phyloP scores from a whole-genome alignment of 1,284 basidiomycete species.

The Fistulina hepatica region DNA sequence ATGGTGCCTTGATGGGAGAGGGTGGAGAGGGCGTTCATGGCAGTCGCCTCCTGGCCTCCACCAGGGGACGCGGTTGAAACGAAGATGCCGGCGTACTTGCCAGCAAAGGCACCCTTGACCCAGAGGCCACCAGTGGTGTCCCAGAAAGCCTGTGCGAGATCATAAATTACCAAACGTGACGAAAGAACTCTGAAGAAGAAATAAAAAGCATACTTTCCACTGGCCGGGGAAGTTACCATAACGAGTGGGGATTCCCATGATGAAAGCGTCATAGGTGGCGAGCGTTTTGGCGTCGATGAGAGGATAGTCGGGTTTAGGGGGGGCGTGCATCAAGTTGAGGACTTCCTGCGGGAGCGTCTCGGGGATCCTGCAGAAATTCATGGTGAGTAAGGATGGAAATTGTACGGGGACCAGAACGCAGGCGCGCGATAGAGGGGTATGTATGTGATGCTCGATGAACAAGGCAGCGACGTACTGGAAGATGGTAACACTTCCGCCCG shows the following conservation, averaged over 20 bases:
- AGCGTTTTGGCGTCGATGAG: constrained; percentile 59
- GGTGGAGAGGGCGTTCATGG: constrained; percentile 55
- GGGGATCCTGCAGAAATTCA: constrained; percentile 38
- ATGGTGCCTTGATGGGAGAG: constrained; percentile 73
- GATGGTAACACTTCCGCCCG: constrained; percentile 64
- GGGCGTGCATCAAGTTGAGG: constrained; percentile 66
- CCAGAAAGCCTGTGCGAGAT: constrained; percentile 49
- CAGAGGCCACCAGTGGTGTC: constrained; percentile 76
- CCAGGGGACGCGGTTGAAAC: constrained; percentile 55
- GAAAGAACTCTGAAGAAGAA: not conserved
- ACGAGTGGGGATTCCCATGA: constrained; percentile 72
- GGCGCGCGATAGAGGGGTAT: no score
- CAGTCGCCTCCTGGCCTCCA: constrained; percentile 69
- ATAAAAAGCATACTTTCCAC: constrained; percentile 38
- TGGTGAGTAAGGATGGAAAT: not conserved
- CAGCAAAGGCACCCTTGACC: constrained; percentile 59
- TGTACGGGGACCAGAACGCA: constrained; percentile 1
- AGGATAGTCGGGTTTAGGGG: constrained; percentile 61
- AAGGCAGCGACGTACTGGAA: constrained; percentile 46
- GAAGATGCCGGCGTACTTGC: constrained; percentile 73
- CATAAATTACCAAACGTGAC: not conserved
- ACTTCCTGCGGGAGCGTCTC: constrained; percentile 80
- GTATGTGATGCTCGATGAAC: no score
- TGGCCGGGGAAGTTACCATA: constrained; percentile 61
- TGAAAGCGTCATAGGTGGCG: constrained; percentile 51